Base-by-base conservation (phyloP, 2,329 filamentous ascomycete species). In the Amylocarpus encephaloides region DNA sequence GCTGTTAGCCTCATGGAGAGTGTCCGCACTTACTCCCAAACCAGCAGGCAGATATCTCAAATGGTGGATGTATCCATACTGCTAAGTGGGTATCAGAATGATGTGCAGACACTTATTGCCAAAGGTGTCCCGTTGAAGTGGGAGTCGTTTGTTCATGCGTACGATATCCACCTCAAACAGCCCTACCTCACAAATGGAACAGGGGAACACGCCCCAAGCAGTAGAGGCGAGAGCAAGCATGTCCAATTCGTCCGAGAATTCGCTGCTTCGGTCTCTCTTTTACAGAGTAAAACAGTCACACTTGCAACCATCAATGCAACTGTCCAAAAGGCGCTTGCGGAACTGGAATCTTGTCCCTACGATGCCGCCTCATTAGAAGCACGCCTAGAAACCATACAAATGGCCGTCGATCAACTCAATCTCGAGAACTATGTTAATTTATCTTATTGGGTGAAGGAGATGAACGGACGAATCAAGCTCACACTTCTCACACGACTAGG, bases 1-100 rank as follows among this genome's bases (percentile, higher is more conserved):
- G 93, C 94, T 19, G 91, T 98, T 58, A 97, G 91, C 64, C 72
- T 99, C 59, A 98, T 98, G 90, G 93, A 99, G 71, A 97, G 90
- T 63, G 89, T 97, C n/a, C 82, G 91, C 51, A 97, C 90, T 0
- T 85, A 95, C 56, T 80, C 89, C 1, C 92, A 97, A 69, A 96
- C 90, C 0, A 85, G 86, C 60, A 83, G 89, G 29, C 82, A 87
- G 45, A 94, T 98, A 52, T 76, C 82, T 15, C 81, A 86, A 48
- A 92, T 98, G 88, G 80, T 84, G 10, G 87, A 92, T 58, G 90
- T 96, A 51, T 82, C 90, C 1, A 84, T 95, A 43, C 74, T 99
- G 18, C 76, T 98, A 19, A 90, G 88, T 64, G 90, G 92, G 19
- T 95, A 97, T 65, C 83, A 90, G 59, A 95, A 94, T 58, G 89